Evolutionary conservation across 176 grass and related monocot species (phyloP), one percentile per base, ranked within the genome.

Genomic region (Lolium multiflorum): DNA sequence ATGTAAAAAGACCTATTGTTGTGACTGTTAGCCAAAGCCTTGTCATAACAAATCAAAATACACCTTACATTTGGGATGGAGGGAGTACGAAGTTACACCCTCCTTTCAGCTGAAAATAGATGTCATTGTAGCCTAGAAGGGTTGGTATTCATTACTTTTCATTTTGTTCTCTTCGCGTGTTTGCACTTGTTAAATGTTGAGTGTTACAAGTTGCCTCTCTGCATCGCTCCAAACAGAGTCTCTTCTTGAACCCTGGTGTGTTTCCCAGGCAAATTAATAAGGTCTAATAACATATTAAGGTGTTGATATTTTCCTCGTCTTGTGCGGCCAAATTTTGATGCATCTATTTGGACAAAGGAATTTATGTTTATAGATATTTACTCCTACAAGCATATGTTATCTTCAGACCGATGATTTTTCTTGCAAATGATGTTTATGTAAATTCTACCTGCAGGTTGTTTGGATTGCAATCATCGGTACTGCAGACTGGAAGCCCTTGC

Each of bases 401-500:
- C 24, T 60, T 15, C 26, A 20, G 44, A 43, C 31, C 54, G 59
- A 70, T 68, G 39, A 20, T 81, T 11, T 69, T 1, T 28, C n/a
- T 2, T 84, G 25, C 38, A 67, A 80, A 84, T 83, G n/a, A 84
- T 69, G 37, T 22, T 88, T 78, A 81, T 87, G 73, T 85, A 1
- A 41, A 47, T 67, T 81, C 60, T 89, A 50, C 37, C 47, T 94
- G 43, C 90, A 99, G 97, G 94, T 89, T 56, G n/a, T 87, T 79
- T 99, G 94, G 94, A 89, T 90, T 48, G 82, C 90, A 76, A 85
- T 96, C 39, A 86, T 90, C 68, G 50, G 89, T 61, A 92, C 76
- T 63, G 90, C 89, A 3, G 92, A 99, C 78, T 99, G 94, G 94
- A 99, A 93, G 59, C 97, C 97, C 67, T 84, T 99, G 94, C 94